Evolutionary conservation across 2,329 filamentous ascomycete species (phyloP), one percentile per base, ranked within the genome.

Genomic region (Monosporascus sp.): DNA sequence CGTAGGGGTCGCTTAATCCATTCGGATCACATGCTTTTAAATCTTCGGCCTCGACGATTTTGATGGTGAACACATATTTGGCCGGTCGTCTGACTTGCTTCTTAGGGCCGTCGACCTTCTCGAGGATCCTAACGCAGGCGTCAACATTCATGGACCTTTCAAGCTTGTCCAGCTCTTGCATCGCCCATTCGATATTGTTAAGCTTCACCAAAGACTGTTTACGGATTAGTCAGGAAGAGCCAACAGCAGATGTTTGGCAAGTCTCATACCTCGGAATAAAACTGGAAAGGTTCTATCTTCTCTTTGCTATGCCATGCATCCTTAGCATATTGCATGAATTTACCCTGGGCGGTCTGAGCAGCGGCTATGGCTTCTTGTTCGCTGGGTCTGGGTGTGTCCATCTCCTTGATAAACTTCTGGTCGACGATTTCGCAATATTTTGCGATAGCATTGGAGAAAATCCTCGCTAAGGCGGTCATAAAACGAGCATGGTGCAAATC

Each of bases 31-130:
- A 97, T n/a, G 94, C 91, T 72, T 97, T 97, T 62, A 99, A 78
- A 64, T 99, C 94, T 72, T 99, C 94, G 8, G 90, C 94, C 72
- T 99, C 94, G 26, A 99, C 92, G 55, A 99, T 92, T 74, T 99
- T 99, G 73, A 99, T 92, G 1, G 94, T 97, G 72, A 99, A 99
- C 52, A 97, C 92, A 68, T 96, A 97, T 68, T 95, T 97, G 58
- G 85, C 88, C 43, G 87, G 84, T 63, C 85, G 87, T 62, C 85
- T 85, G 52, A 73, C 67, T 56, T 78, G 75, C 53, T 82, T 78
- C 65, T 85, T 84, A 1, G 89, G 86, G 8, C 89, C 89, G 26
- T 89, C 84, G 57, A 88, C 78, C 63, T 82, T 85, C 47, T 86
- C 84, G 49, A 99, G 82, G 17, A 96, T 84, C 50, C 88, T 86